Evolutionary conservation across 75 land plant genomes (phyloP).

Genomic region (Sequoiadendron giganteum): DNA sequence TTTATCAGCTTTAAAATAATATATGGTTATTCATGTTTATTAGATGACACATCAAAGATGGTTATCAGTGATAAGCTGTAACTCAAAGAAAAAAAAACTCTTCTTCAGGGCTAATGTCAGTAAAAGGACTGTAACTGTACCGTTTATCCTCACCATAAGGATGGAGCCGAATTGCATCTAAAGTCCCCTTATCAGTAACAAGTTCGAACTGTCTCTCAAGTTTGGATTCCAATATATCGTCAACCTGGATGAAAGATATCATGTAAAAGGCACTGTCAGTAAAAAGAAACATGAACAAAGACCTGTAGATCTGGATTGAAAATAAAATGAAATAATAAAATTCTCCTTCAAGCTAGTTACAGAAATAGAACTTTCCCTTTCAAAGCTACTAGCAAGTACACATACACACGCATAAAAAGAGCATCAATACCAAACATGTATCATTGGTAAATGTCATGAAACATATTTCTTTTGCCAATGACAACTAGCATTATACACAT

Average conservation of each 20-base stretch:
- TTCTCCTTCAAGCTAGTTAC: background rate
- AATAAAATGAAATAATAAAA: background rate
- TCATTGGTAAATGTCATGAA: background rate
- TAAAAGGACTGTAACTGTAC: constrained; percentile 37
- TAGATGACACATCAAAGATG: background rate
- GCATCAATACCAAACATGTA: background rate
- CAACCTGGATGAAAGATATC: constrained; percentile 58
- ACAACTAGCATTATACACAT: background rate
- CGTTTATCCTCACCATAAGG: constrained; percentile 90
- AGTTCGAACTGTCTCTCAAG: constrained; percentile 61
- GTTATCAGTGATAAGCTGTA: background rate
- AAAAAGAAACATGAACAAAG: background rate
- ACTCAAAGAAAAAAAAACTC: background rate
- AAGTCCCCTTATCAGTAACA: constrained; percentile 94
- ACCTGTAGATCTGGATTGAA: background rate
- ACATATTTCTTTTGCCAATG: background rate
- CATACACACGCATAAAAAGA: background rate
- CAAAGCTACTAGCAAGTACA: background rate
- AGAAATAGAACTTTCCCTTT: background rate
- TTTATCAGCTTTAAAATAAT: background rate
- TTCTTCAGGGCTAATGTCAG: background rate
- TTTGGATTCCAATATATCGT: constrained; percentile 91
- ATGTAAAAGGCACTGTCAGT: background rate
- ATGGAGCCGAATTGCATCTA: constrained; percentile 98
- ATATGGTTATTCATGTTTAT: background rate